These are phyloP conservation scores for Pseudogymnoascus sp. DNA, from an alignment of 2,329 filamentous ascomycete species.

Conservation along the genomic window DNA sequence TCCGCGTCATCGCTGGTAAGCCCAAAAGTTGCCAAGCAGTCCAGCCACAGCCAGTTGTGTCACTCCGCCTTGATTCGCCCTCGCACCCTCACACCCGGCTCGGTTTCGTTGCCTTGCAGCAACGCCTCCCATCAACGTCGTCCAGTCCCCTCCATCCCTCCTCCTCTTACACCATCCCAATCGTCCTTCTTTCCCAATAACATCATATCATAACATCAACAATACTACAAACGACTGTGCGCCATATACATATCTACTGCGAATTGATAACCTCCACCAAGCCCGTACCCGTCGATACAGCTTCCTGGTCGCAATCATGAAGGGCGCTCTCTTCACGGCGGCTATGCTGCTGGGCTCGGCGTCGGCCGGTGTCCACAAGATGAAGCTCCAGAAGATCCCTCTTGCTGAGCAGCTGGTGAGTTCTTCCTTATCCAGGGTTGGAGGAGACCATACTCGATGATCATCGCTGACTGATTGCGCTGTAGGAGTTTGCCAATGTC, in stretches of 20 bases:
- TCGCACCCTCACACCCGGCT: neutral
- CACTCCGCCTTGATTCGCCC: neutral
- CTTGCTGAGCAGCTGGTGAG: constrained; percentile 86
- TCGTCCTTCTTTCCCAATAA: neutral
- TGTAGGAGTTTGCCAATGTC: constrained; percentile 68
- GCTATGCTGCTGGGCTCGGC: constrained; percentile 75
- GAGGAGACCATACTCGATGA: constrained; percentile 7
- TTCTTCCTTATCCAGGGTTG: constrained; percentile 19
- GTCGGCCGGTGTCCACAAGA: constrained; percentile 83
- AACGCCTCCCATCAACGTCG: neutral
- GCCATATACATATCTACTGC: neutral
- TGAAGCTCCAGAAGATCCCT: constrained; percentile 96
- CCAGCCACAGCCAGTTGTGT: neutral
- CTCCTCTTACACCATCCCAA: neutral
- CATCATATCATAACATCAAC: neutral
- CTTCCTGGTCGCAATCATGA: constrained; percentile 54
- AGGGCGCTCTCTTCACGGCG: constrained; percentile 72
- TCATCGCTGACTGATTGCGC: constrained; percentile 20
- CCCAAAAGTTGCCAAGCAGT: neutral
- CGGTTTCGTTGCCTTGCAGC: constrained; percentile 6
- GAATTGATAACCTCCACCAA: neutral
- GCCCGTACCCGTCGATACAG: neutral
- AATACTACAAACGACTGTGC: neutral
- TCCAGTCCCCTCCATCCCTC: neutral
- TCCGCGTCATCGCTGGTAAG: neutral